Conservation (phyloP, 192 early-diverging fungal species). For the Coemansia sp. region DNA sequence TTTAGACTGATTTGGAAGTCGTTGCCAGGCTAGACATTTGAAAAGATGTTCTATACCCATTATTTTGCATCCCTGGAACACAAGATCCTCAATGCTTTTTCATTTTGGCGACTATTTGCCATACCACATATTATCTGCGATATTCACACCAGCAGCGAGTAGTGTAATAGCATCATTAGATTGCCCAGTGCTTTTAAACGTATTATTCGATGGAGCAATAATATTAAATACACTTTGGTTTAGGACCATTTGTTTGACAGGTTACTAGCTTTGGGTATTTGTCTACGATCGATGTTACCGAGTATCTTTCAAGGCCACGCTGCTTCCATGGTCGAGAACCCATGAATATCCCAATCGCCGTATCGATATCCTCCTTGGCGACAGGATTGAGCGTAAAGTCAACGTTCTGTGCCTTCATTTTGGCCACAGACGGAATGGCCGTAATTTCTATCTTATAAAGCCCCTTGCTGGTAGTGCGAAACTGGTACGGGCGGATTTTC, state of each 20-base stretch:
- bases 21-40: conserved; percentile 36
- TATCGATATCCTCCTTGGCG: conserved; percentile 4
- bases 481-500: conserved; percentile 18
- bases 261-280: not conserved
- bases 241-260: not conserved
- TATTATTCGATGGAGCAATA: no score
- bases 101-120: not conserved
- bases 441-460: conserved; percentile 14
- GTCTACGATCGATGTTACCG: not conserved
- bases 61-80: no score
- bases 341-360: conserved; percentile 22
- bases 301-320: not conserved
- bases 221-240: no score
- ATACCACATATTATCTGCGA: no score
- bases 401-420: conserved; percentile 15
- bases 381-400: conserved; percentile 4
- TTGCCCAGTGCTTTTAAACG: no score
- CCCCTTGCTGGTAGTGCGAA: conserved; percentile 9
- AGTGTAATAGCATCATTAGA: no score
- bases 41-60: no score
- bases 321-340: conserved; percentile 3
- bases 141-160: no score
- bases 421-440: conserved; percentile 17
- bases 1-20: no score
- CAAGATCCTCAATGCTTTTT: no score